Conservation (phyloP, 2,329 filamentous ascomycete species). For the Neopestalotiopsis clavispora region DNA sequence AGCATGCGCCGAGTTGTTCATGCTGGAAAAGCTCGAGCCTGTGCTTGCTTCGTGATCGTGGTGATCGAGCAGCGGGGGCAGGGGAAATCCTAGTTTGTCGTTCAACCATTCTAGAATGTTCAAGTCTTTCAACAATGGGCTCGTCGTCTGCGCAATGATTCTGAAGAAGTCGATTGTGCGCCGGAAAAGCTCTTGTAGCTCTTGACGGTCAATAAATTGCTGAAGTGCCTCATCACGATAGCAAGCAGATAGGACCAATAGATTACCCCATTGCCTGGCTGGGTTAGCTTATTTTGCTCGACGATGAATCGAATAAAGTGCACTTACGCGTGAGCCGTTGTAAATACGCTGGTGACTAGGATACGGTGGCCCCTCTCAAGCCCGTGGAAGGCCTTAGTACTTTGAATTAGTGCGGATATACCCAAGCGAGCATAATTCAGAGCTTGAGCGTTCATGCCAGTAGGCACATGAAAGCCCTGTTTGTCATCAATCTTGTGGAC, state of each 20-base stretch:
- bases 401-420: conserved; percentile 78
- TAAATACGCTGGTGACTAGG: conserved; percentile 94
- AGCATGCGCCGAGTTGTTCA: conserved; percentile 33
- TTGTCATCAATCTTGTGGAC: conserved; percentile 21
- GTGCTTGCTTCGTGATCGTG: conserved; percentile 34
- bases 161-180: conserved; percentile 80
- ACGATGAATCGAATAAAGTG: not conserved
- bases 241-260: conserved; percentile 85
- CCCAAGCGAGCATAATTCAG: conserved; percentile 64
- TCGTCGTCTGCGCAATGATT: conserved; percentile 72
- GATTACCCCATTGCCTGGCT: conserved; percentile 90
- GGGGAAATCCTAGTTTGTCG: conserved; percentile 48
- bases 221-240: conserved; percentile 70
- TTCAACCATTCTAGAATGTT: conserved; percentile 68
- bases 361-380: conserved; percentile 66
- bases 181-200: conserved; percentile 65
- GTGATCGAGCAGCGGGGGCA: not conserved
- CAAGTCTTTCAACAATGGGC: conserved; percentile 75
- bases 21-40: conserved; percentile 49
- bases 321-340: conserved; percentile 93
- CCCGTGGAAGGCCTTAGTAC: conserved; percentile 80
- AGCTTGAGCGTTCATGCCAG: conserved; percentile 50
- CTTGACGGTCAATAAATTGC: conserved; percentile 58
- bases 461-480: conserved; percentile 25
- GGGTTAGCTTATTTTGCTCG: conserved; percentile 27